Evolutionary conservation across 2,329 filamentous ascomycete genomes (phyloP), one percentile per base, ranked within the genome.

Genomic region (Fusarium graminum): DNA sequence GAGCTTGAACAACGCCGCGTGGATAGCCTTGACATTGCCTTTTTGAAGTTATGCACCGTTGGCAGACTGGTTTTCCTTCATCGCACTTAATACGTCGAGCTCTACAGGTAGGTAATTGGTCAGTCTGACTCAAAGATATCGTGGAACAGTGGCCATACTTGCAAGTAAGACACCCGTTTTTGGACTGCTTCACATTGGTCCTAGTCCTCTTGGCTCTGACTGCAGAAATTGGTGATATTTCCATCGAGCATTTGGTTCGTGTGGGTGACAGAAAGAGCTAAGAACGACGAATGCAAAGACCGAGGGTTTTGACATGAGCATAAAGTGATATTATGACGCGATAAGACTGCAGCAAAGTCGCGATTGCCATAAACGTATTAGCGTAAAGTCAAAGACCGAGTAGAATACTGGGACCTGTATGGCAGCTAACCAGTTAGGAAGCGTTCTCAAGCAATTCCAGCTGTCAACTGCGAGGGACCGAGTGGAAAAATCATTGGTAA

Each of bases 131-230:
- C 32, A 28, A 13, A 14, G 29, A 1, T 11, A 9, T 2, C 6
- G 1, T 11, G n/a, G 16, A 11, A 25, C 4, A 7, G 11, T 29
- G 12, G 4, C 26, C 53, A n/a, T 71, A 70, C 68, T 70, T 70
- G 68, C 68, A 70, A 6, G 68, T 70, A 17, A 69, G 65, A 17
- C 68, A 70, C 11, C 68, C 68, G 30, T 47, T 59, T n/a, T 69
- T 70, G 3, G 68, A 71, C 46, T 70, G 68, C 16, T 51, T 70
- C 3, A 70, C 68, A 26, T 70, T 70, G 4, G 68, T 69, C 51
- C 68, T 69, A 2, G 68, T 71, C 8, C 68, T 52, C 19, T 67
- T 70, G 0, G 39, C 1, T 4, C 53, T 62, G 34, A 13, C 40
- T 2, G 19, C 5, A 9, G 30, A 26, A 12, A 1, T 7, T 1